Conservation (phyloP, 2,329 filamentous ascomycete genomes). For the Colletotrichum tamarilloi region DNA sequence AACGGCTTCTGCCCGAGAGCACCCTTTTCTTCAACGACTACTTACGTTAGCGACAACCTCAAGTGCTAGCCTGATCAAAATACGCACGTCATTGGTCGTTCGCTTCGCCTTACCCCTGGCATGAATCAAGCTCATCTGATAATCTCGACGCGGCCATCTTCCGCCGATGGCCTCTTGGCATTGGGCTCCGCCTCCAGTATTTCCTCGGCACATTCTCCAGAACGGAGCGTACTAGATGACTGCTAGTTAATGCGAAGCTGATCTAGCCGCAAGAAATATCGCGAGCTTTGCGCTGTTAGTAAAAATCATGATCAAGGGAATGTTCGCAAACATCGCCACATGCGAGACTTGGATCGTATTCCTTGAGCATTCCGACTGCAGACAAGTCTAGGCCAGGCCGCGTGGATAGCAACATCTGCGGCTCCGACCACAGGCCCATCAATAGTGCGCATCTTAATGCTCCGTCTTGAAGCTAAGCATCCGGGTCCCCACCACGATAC, state of each 20-base stretch:
- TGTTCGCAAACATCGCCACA: not conserved
- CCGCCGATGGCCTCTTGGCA: conserved; percentile 10
- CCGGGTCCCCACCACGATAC: not conserved
- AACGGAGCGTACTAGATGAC: not conserved
- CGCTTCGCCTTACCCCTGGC: not conserved
- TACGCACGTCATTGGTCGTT: conserved; percentile 1
- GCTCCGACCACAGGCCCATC: conserved; percentile 3
- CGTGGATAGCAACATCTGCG: not conserved
- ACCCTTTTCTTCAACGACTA: not conserved
- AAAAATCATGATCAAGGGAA: not conserved
- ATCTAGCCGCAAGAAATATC: not conserved
- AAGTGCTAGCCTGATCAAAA: not conserved
- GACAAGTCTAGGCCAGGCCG: not conserved
- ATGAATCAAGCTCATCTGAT: conserved; percentile 29
- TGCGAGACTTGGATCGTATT: not conserved
- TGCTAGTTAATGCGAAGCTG: not conserved
- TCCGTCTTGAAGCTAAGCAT: conserved; percentile 13
- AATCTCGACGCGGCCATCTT: not conserved
- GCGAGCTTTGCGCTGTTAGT: not conserved
- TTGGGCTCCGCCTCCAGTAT: conserved; percentile 4
- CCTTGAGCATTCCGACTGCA: not conserved
- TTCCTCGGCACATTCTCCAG: not conserved
- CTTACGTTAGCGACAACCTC: conserved; percentile 3
- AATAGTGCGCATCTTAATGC: not conserved
- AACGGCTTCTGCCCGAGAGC: not conserved